Evolutionary conservation across 352 stramenopile species (phyloP).

Genomic region (Peronosclerospora sorghi): DNA sequence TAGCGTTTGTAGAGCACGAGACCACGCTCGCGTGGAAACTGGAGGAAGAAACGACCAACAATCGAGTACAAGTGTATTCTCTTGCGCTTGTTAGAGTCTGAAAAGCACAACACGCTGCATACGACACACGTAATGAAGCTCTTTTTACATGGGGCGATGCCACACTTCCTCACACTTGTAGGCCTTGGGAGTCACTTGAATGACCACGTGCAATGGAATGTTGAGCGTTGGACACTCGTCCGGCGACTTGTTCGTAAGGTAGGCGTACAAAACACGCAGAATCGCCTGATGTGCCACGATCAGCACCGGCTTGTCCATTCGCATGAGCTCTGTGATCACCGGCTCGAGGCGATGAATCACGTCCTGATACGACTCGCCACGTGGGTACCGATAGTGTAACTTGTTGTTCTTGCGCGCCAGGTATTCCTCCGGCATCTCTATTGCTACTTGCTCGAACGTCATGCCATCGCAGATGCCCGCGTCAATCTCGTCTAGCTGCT

Average conservation of each 20-base stretch:
- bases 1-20: conserved; percentile 39
- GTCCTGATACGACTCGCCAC: conserved; percentile 96
- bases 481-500: conserved; percentile 94
- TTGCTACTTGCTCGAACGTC: conserved; percentile 95
- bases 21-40: conserved; percentile 39
- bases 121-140: too few species aligned
- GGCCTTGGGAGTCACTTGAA: conserved; percentile 90
- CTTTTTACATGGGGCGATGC: conserved; percentile 73
- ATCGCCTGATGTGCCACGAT: conserved; percentile 95
- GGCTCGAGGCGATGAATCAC: conserved; percentile 95
- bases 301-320: conserved; percentile 85
- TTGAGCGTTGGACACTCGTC: conserved; percentile 89
- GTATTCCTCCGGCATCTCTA: conserved; percentile 93
- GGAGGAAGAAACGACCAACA: conserved; percentile 36
- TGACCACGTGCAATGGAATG: conserved; percentile 91
- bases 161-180: conserved; percentile 92
- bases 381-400: conserved; percentile 78
- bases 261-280: conserved; percentile 92
- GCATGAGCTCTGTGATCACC: conserved; percentile 95
- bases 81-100: conserved; percentile 17
- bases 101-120: conserved; percentile 4
- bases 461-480: conserved; percentile 94
- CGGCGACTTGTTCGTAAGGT: conserved; percentile 90
- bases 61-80: conserved; percentile 64
- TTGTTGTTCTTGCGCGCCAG: conserved; percentile 85